A percentile compares a stretch with the other conserved stretches of the same genome.
These are phyloP conservation scores for Adansonia grandidieri DNA, from an alignment of 441 rosid genomes.

Conservation along the genomic window DNA sequence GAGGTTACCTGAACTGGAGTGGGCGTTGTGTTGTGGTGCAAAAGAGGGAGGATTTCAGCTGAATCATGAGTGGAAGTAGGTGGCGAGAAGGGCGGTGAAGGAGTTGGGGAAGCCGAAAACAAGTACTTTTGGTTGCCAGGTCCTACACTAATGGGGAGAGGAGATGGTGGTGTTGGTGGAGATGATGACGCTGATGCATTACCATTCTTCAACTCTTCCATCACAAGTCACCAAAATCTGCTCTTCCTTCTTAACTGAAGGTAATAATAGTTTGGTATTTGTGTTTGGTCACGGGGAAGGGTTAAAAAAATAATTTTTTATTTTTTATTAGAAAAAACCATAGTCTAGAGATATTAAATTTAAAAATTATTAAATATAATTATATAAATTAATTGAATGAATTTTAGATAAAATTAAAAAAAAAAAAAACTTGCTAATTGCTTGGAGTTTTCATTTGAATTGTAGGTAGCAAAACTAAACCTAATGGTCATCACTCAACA, in stretches of 20 bases:
- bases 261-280: neutral
- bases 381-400: too few species aligned
- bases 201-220: constrained; percentile 27
- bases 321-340: neutral
- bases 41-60: constrained; percentile 50
- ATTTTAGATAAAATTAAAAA: neutral
- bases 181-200: constrained; percentile 46
- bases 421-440: neutral
- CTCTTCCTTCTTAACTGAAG: neutral
- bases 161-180: constrained; percentile 73
- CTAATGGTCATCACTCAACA: constrained; percentile 1
- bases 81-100: constrained; percentile 57
- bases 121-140: constrained; percentile 56
- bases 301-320: neutral
- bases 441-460: neutral
- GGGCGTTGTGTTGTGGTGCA: constrained; percentile 31
- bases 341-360: neutral
- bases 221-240: neutral
- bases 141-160: constrained; percentile 64
- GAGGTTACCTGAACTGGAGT: constrained; percentile 23
- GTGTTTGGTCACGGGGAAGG: neutral
- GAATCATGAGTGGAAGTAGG: constrained; percentile 43
- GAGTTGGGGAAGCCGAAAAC: constrained; percentile 53
- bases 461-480: neutral
- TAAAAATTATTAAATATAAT: neutral